Evolutionary conservation across 2,329 filamentous ascomycete genomes (phyloP).

Genomic region (Aureobasidium mangrovei): DNA sequence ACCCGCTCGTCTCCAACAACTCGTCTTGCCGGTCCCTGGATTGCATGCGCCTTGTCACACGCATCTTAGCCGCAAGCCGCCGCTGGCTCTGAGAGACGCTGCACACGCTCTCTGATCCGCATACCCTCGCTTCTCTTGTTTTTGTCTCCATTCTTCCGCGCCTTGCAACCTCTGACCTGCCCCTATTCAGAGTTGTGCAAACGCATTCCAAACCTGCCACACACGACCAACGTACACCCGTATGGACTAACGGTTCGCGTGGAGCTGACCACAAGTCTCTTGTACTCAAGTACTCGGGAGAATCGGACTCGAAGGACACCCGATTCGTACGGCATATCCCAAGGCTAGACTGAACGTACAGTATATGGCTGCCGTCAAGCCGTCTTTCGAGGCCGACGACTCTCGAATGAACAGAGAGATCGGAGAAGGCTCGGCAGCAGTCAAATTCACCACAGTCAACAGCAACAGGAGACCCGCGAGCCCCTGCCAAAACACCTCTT

Average conservation of each 20-base stretch:
- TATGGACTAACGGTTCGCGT: slow-evolving; percentile 3
- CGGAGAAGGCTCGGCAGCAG: background rate
- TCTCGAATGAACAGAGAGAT: slow-evolving; percentile 7
- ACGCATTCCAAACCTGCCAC: background rate
- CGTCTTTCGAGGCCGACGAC: slow-evolving; percentile 4
- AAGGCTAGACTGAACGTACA: background rate
- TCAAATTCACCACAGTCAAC: slow-evolving; percentile 12
- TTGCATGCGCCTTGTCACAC: slow-evolving; percentile 3
- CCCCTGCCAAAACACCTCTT: slow-evolving; percentile 3
- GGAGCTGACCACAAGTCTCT: background rate
- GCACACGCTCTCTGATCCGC: slow-evolving; percentile 1
- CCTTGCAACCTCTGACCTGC: background rate
- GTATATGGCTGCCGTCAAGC: slow-evolving; percentile 5
- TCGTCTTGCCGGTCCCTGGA: background rate
- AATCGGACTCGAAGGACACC: background rate
- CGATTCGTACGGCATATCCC: background rate
- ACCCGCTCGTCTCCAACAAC: background rate
- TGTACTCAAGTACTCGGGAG: background rate
- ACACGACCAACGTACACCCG: background rate
- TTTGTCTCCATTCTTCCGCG: slow-evolving; percentile 10
- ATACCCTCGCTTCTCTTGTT: slow-evolving; percentile 12
- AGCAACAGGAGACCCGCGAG: background rate
- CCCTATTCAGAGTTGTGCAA: background rate
- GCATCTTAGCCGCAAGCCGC: slow-evolving; percentile 3
- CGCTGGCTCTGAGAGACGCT: slow-evolving; percentile 6